Base-by-base conservation (phyloP, 306 rosid genomes). In the Trifolium subterraneum region DNA sequence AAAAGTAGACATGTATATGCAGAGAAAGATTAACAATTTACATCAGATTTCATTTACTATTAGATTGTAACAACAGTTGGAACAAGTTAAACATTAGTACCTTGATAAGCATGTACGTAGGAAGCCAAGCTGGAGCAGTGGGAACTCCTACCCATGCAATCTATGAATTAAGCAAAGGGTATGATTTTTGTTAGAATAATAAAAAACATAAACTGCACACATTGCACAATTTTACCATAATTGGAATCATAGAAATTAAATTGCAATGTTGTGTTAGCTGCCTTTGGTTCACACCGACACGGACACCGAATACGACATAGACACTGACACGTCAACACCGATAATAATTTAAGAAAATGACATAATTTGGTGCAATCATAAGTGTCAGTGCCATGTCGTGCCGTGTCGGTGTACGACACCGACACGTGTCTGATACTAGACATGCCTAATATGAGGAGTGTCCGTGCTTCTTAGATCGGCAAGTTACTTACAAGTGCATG, bases 111-210 rank as follows among this genome's bases (percentile, higher is more conserved):
- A 93, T 89, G 71, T 93, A 71, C 23, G 97, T 91, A 39, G 98
- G 98, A 83, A 91, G 96, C 98, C 98, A 93, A 64, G 98, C 98
- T 8, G 98, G 97, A 39, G 98, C 96, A 8, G 98, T 93, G 71
- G 97, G 98, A 48, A 93, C 42, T 63, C 98, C 98, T 66, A 93
- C 94, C 97, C 98, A 93, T 71, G 96, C 91, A 66, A 91, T 47
- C 98, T 93, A 74, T 76, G 22, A 75, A 81, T 50, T 8, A 61
- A 60, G 42, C 68, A 68, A 68, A 13, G 13, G 29, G 35, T 38
- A 16, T 6, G 20, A 7, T 38, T 36, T 33, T 38, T 8, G 41
- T 72, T 70, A 79, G 52, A 47, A 55, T 15, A 76, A 13, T 2
- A 7, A 8, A 7, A 8, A 15, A 14, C 19, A 25, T 72, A 48